Evolutionary conservation across 257 asterid species (phyloP).

Genomic region (Anisodus tanguticus): DNA sequence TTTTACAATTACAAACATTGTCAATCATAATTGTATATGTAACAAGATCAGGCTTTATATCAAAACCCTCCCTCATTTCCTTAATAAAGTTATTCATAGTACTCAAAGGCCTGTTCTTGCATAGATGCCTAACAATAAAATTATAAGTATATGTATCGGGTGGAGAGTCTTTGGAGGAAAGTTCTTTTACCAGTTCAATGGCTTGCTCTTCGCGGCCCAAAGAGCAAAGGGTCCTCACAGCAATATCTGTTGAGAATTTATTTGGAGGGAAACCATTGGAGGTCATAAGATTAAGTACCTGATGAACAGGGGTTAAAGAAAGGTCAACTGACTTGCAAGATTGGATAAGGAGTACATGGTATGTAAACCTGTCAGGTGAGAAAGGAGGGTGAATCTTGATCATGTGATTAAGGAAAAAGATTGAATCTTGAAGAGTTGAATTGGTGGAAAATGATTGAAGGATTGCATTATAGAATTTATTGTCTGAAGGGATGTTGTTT

Average conservation of each 20-base stretch:
- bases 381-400: slow-evolving; percentile 73
- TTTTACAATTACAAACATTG: slow-evolving; percentile 87
- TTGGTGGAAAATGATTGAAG: slow-evolving; percentile 68
- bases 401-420: slow-evolving; percentile 80
- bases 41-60: slow-evolving; percentile 84
- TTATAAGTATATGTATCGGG: slow-evolving; percentile 79
- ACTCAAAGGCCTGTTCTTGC: slow-evolving; percentile 66
- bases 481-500: slow-evolving; percentile 51
- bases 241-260: slow-evolving; percentile 65
- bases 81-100: slow-evolving; percentile 57
- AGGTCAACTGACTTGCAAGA: slow-evolving; percentile 63
- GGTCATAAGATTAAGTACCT: slow-evolving; percentile 73
- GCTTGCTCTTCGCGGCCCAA: slow-evolving; percentile 79
- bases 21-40: slow-evolving; percentile 94
- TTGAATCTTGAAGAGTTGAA: slow-evolving; percentile 76
- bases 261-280: slow-evolving; percentile 67
- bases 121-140: slow-evolving; percentile 75
- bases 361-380: slow-evolving; percentile 73
- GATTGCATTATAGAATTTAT: slow-evolving; percentile 61
- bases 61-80: slow-evolving; percentile 69
- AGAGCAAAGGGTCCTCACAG: slow-evolving; percentile 79
- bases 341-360: slow-evolving; percentile 63
- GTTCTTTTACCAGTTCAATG: slow-evolving; percentile 71
- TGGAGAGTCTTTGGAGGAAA: slow-evolving; percentile 52
- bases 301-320: slow-evolving; percentile 58